These are phyloP conservation scores for Biancaea sappan DNA, from an alignment of 306 rosid species.

Conservation along the genomic window DNA sequence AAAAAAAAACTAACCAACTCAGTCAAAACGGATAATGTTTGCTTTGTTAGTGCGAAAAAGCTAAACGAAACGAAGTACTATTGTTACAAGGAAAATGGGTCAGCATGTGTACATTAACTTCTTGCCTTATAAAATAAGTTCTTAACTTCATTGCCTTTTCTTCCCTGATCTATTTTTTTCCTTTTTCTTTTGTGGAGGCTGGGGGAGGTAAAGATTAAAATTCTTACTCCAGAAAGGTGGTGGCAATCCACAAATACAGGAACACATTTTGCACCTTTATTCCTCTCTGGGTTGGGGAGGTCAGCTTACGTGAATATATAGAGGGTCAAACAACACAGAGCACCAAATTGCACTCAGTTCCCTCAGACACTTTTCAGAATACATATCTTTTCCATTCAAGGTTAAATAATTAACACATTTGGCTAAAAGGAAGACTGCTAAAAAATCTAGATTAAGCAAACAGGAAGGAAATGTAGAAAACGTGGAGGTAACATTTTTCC, in stretches of 20 bases:
- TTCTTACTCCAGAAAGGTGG: background rate
- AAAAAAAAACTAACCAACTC: constrained; percentile 27
- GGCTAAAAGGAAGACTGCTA: too few species aligned
- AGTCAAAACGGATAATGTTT: constrained; percentile 9
- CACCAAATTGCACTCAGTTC: background rate
- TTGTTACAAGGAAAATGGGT: background rate
- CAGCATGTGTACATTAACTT: background rate
- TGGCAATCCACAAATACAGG: background rate
- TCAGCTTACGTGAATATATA: background rate
- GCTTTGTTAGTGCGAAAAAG: background rate
- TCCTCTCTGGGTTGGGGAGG: background rate
- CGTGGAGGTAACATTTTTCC: too few species aligned
- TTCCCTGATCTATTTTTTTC: too few species aligned
- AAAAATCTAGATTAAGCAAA: too few species aligned
- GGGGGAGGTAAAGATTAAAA: background rate
- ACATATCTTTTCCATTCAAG: too few species aligned
- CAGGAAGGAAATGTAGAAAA: background rate
- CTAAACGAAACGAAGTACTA: background rate
- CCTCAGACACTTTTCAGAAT: too few species aligned
- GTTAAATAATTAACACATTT: too few species aligned
- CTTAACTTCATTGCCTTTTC: background rate
- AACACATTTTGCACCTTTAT: background rate
- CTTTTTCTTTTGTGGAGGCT: background rate
- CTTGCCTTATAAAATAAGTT: background rate
- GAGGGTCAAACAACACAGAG: background rate